phyloP scores from a whole-genome alignment of 495 filamentous ascomycete genomes.

The Neurospora sp. region DNA sequence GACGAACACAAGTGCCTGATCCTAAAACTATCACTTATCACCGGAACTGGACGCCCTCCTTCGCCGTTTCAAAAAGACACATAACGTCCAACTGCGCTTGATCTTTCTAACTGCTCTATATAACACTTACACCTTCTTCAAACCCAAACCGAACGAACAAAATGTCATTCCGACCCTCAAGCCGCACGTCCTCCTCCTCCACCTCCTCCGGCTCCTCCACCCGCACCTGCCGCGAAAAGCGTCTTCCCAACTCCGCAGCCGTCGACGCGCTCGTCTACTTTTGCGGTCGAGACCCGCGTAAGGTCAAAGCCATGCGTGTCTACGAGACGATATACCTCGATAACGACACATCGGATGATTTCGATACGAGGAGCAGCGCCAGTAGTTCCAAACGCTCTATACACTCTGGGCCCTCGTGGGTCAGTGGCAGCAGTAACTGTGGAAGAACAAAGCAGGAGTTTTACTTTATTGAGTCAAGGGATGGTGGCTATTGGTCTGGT shows the following conservation, averaged over 20 bases:
- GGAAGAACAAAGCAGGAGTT: conserved; percentile 2
- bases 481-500: conserved; percentile 1
- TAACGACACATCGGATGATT: neutral
- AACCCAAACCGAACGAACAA: neutral
- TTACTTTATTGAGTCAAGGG: conserved; percentile 9
- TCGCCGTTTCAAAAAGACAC: neutral
- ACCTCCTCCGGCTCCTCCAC: conserved; percentile 6
- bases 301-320: conserved; percentile 16
- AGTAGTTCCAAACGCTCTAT: neutral
- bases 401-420: conserved; percentile 2
- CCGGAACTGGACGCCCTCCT: neutral
- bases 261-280: conserved; percentile 16
- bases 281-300: conserved; percentile 14
- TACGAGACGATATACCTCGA: conserved; percentile 13
- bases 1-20: neutral
- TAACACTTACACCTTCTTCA: neutral
- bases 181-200: conserved; percentile 4
- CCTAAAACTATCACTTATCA: neutral
- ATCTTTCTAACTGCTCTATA: neutral
- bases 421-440: neutral
- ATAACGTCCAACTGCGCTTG: neutral
- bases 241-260: conserved; percentile 11
- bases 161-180: neutral
- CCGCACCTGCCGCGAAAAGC: conserved; percentile 4
- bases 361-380: conserved; percentile 11